Percentiles rank a stretch among this genome's conserved stretches.
These are phyloP conservation scores for Ceratobasidium papillatum DNA, from an alignment of 1,284 basidiomycete genomes.

Conservation along the genomic window DNA sequence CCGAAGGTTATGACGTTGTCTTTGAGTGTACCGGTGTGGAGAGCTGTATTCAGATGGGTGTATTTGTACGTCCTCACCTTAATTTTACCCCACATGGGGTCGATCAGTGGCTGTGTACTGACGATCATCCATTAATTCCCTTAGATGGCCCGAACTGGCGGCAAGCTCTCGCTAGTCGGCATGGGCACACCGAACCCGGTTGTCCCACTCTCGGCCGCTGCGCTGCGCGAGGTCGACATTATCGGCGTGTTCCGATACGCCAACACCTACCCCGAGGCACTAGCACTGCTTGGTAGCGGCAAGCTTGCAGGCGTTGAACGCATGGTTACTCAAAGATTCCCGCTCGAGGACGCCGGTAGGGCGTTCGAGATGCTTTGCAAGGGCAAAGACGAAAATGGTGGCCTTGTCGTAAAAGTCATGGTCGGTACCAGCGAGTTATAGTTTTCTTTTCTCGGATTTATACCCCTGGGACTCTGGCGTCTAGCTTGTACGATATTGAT, in stretches of 20 bases:
- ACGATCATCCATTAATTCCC: slow-evolving; percentile 33
- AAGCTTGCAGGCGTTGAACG: slow-evolving; percentile 71
- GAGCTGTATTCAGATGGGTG: slow-evolving; percentile 85
- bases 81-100: slow-evolving; percentile 42
- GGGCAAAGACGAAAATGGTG: slow-evolving; percentile 79
- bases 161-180: slow-evolving; percentile 90
- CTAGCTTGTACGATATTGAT: slow-evolving; percentile 27
- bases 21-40: slow-evolving; percentile 97
- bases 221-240: slow-evolving; percentile 91
- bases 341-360: slow-evolving; percentile 68
- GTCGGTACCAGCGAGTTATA: slow-evolving; percentile 55
- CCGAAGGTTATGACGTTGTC: slow-evolving; percentile 81
- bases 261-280: slow-evolving; percentile 87
- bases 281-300: slow-evolving; percentile 73
- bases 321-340: slow-evolving; percentile 83
- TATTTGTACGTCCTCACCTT: slow-evolving; percentile 68
- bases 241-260: slow-evolving; percentile 85
- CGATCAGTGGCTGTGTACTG: slow-evolving; percentile 26
- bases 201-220: slow-evolving; percentile 84
- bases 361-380: slow-evolving; percentile 83
- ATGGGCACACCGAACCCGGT: slow-evolving; percentile 90
- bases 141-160: slow-evolving; percentile 82
- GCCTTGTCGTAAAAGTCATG: slow-evolving; percentile 88
- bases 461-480: slow-evolving; percentile 37
- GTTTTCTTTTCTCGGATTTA: slow-evolving; percentile 5